Evolutionary conservation across 129 eudicot species (phyloP).

Genomic region (Pittosporum tobira): DNA sequence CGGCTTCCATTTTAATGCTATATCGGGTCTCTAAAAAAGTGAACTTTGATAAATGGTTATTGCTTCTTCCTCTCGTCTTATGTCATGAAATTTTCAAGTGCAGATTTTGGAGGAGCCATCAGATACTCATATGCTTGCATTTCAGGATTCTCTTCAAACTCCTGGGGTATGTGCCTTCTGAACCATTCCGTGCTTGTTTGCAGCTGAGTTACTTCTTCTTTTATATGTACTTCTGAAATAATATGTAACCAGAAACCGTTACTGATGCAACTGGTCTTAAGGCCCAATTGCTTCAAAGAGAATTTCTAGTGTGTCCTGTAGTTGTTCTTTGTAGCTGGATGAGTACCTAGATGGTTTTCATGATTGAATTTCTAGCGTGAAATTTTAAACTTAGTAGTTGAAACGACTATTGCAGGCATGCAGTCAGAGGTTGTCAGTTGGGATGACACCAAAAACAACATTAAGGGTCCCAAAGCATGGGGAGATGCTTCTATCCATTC

Average conservation of each 20-base stretch:
- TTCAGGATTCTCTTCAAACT: constrained; percentile 67
- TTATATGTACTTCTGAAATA: neutral
- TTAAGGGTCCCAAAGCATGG: constrained; percentile 75
- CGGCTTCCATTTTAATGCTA: too few relatives aligned
- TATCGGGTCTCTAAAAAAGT: neutral
- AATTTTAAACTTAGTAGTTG: neutral
- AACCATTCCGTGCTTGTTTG: neutral
- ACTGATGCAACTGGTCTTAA: too few relatives aligned
- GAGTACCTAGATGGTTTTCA: neutral
- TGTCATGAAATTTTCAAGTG: neutral
- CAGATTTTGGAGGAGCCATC: constrained; percentile 63
- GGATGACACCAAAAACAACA: constrained; percentile 85
- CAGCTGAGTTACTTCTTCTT: neutral
- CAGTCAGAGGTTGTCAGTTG: constrained; percentile 68
- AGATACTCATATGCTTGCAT: constrained; percentile 42
- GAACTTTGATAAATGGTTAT: too few relatives aligned
- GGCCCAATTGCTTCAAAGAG: too few relatives aligned
- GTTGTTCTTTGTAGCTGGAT: neutral
- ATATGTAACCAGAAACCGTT: too few relatives aligned
- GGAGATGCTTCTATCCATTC: constrained; percentile 87
- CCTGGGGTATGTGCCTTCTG: constrained; percentile 53
- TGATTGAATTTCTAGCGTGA: neutral
- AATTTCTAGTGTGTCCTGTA: neutral
- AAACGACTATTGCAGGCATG: constrained; percentile 34
- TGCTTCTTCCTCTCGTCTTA: neutral